Base-by-base conservation (phyloP, 2,329 filamentous ascomycete species). In the Aspergillus puulaauensis region DNA sequence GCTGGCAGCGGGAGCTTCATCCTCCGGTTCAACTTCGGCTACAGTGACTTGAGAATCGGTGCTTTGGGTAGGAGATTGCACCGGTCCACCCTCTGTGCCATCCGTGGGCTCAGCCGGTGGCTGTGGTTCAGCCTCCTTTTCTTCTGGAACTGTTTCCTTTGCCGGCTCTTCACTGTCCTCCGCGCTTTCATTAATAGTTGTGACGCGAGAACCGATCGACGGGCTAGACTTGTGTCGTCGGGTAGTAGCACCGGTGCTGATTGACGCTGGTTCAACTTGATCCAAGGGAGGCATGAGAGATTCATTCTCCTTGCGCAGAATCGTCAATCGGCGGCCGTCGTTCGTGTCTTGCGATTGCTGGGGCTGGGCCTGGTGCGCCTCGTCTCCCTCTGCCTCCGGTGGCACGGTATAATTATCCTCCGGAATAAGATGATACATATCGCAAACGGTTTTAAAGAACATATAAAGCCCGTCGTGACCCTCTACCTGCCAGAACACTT, bases 361-460 rank as follows among this genome's bases (percentile, higher is more conserved):
- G n/a, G 37, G 63, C 48, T 65, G 47, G n/a, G 37, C 63, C 48
- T 65, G 64, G 23, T 67, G 59, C 14, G 78, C 76, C 62, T 93
- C 90, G 2, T 91, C 77, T 0, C 93, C 93, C 74, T 98, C 93
- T 3, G 95, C 93, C 74, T 98, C 93, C 2, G 90, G 86, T 1
- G 95, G 93, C 45, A 99, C 86, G 59, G 96, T 98, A 78, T 98
- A 97, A 72, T 96, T 97, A 76, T 98, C 95, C 51, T 91, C 87
- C 1, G 92, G 92, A 31, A 99, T 86, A 59, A 98, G 82, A 65
- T 89, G 88, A 75, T 96, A 97, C 66, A 89, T 83, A 73, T 99
- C 95, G 75, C 93, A 98, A 21, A 98, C 93, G 0, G 90, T 95
- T 82, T 97, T 98, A 82, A 98, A 99, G 69, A 99, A 89, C 57